These are phyloP conservation scores for Golubevia pallescens DNA, from an alignment of 1,284 basidiomycete species.

Conservation along the genomic window DNA sequence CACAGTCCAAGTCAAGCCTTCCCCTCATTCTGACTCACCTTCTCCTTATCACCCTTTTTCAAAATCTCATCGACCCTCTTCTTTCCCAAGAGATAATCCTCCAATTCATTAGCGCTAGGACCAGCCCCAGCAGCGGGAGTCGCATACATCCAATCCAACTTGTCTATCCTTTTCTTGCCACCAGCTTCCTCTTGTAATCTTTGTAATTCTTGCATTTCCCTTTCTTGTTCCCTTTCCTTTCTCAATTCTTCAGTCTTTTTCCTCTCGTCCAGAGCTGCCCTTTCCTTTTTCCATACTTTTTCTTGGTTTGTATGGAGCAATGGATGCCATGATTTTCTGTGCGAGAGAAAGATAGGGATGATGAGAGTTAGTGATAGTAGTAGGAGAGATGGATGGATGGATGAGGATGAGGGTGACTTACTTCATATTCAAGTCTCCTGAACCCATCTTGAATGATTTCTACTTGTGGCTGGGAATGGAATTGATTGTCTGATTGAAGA, in stretches of 20 bases:
- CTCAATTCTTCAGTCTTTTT: no score
- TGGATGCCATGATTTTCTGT: constrained; percentile 5
- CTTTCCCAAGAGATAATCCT: constrained; percentile 97
- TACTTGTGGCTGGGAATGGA: no score
- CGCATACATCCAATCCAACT: constrained; percentile 98
- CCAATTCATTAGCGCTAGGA: constrained; percentile 86
- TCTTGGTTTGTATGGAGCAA: no score
- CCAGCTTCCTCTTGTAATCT: constrained; percentile 72
- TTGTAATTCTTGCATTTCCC: not conserved
- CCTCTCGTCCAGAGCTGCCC: no score
- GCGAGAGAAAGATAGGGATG: constrained; percentile 5
- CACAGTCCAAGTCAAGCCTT: no score
- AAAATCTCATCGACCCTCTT: constrained; percentile 96
- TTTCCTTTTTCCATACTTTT: no score
- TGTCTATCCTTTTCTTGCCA: constrained; percentile 89
- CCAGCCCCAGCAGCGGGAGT: constrained; percentile 84
- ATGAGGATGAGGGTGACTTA: constrained; percentile 69
- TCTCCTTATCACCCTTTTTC: constrained; percentile 79
- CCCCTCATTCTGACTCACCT: constrained; percentile 72
- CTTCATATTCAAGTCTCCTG: constrained; percentile 86
- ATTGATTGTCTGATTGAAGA: no score
- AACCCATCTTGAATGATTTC: constrained; percentile 77
- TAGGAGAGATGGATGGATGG: not conserved
- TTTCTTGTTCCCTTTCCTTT: constrained; percentile 15
- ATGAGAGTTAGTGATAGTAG: not conserved